Percentiles rank a stretch among this genome's conserved stretches.
Conservation (phyloP, 768 basidiomycete genomes). For the Mycena haematopus region DNA sequence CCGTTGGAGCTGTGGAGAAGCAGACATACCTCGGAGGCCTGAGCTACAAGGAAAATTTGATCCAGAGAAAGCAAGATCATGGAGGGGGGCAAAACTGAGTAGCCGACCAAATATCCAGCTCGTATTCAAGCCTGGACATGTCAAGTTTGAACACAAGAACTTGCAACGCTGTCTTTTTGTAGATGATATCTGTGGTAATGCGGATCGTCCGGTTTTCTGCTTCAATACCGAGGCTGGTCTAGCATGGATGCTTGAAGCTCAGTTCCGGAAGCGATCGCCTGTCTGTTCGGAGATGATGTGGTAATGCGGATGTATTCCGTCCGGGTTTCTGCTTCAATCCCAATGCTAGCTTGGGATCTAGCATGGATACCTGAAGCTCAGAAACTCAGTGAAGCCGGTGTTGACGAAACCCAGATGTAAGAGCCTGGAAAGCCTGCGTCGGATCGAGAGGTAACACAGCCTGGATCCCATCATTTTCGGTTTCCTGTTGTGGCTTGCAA, state of each 20-base stretch:
- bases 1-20: not conserved
- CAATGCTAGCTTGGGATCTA: not conserved
- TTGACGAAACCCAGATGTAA: not conserved
- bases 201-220: too few relatives aligned
- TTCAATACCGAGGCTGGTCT: too few relatives aligned
- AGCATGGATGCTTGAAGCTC: too few relatives aligned
- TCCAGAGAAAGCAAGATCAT: slow-evolving; percentile 10
- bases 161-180: not conserved
- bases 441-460: not conserved
- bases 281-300: not conserved
- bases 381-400: not conserved
- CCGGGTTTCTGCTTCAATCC: not conserved
- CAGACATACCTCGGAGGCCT: slow-evolving; percentile 4
- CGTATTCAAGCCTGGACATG: not conserved
- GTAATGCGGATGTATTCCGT: too few relatives aligned
- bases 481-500: not conserved
- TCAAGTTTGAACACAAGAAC: not conserved
- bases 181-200: not conserved
- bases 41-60: slow-evolving; percentile 1
- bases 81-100: not conserved
- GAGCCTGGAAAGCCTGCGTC: not conserved
- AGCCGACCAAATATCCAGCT: not conserved
- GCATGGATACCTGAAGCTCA: not conserved
- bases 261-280: too few relatives aligned
- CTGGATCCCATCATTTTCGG: not conserved